Conservation (phyloP, 192 early-diverging fungal species). For the Coemansia reversa region DNA sequence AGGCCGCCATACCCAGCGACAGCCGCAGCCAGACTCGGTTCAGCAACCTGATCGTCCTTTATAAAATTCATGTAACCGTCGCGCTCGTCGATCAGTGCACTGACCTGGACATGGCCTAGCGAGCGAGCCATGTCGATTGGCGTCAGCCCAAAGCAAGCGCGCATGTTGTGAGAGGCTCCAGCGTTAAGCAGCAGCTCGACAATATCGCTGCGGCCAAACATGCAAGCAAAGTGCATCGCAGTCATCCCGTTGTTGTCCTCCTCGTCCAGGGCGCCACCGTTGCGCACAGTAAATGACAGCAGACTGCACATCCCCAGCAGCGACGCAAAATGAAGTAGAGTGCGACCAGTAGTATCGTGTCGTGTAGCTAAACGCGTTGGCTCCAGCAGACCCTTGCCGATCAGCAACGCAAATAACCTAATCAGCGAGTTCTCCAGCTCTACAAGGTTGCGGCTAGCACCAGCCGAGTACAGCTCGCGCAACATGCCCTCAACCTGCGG, state of each 20-base stretch:
- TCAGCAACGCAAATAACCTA: conserved; percentile 17
- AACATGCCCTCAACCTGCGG: conserved; percentile 20
- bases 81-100: conserved; percentile 36
- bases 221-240: conserved; percentile 68
- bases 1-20: neutral
- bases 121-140: conserved; percentile 37
- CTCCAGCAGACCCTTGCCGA: conserved; percentile 24
- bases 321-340: conserved; percentile 64
- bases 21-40: conserved; percentile 4
- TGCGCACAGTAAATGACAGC: conserved; percentile 39
- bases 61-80: conserved; percentile 49
- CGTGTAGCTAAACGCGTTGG: conserved; percentile 14
- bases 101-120: conserved; percentile 10
- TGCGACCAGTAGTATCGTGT: conserved; percentile 55
- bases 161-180: conserved; percentile 49
- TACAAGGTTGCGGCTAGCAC: conserved; percentile 26
- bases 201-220: conserved; percentile 53
- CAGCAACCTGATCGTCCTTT: conserved; percentile 34
- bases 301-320: conserved; percentile 61
- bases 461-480: conserved; percentile 23
- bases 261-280: conserved; percentile 54
- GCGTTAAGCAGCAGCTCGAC: conserved; percentile 59
- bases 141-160: conserved; percentile 19
- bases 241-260: conserved; percentile 68
- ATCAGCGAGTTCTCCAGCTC: conserved; percentile 40